Percentiles rank a stretch among this genome's conserved stretches.
Conservation (phyloP, 257 asterid genomes). For the Anisodus acutangulus region DNA sequence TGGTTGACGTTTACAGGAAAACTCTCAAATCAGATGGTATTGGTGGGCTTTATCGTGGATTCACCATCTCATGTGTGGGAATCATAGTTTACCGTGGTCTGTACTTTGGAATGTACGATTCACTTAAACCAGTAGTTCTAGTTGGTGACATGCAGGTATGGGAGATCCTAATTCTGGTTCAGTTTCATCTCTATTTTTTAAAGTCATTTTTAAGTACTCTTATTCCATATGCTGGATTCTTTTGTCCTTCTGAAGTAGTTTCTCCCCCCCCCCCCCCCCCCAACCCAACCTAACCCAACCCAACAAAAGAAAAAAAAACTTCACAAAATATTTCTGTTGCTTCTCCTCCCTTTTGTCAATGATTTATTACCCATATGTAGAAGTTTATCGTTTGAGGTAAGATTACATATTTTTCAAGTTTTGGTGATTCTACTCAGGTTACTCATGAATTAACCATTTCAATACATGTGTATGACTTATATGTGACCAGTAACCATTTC, state of each 20-base stretch:
- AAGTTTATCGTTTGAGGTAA: not conserved
- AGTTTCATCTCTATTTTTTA: not conserved
- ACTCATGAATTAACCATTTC: not conserved
- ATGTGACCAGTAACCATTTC: not conserved
- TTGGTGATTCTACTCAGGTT: not conserved
- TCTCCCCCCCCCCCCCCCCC: not conserved
- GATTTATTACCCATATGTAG: not conserved
- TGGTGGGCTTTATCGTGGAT: constrained; percentile 81
- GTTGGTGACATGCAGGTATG: constrained; percentile 57
- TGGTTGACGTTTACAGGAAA: constrained; percentile 73
- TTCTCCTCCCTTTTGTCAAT: not conserved
- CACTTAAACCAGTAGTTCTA: constrained; percentile 71
- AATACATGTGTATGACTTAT: not conserved
- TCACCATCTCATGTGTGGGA: constrained; percentile 71
- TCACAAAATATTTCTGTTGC: not conserved
- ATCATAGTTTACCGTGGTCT: constrained; percentile 83
- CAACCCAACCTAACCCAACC: no score
- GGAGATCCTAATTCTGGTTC: constrained; percentile 16
- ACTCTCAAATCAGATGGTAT: constrained; percentile 67
- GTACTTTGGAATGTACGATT: constrained; percentile 83
- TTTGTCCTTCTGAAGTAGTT: not conserved
- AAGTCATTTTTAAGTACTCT: not conserved
- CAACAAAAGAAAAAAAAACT: no score
- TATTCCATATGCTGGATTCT: not conserved
- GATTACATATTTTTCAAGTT: not conserved